Percentiles rank a stretch among this genome's conserved stretches.
These are phyloP conservation scores for Anisodus acutangulus DNA, from an alignment of 257 asterid species.

Conservation along the genomic window DNA sequence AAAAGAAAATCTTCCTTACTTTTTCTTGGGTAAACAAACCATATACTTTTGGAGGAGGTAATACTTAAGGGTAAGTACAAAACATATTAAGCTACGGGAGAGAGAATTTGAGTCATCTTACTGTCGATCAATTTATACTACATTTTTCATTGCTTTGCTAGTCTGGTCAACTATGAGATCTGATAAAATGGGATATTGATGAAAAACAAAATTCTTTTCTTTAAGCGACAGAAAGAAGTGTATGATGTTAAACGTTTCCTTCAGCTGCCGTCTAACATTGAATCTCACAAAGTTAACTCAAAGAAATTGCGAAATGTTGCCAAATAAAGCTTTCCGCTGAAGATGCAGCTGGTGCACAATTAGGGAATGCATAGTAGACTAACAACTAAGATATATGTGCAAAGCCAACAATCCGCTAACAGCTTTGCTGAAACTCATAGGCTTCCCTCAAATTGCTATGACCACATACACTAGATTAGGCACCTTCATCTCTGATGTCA, in stretches of 20 bases:
- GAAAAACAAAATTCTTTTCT: neutral
- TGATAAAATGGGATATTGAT: neutral
- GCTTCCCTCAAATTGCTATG: neutral
- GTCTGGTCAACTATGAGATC: neutral
- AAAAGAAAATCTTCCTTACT: neutral
- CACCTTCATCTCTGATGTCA: neutral
- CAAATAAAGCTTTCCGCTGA: neutral
- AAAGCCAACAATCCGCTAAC: neutral
- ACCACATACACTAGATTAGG: neutral
- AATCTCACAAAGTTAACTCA: neutral
- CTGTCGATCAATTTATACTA: neutral
- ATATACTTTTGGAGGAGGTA: neutral
- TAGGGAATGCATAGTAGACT: neutral
- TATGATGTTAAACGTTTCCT: neutral
- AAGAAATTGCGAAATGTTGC: neutral
- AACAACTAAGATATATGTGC: no score
- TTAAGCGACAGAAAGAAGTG: neutral
- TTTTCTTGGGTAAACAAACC: constrained; percentile 1
- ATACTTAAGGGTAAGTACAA: neutral
- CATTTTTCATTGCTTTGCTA: neutral
- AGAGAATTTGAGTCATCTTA: neutral
- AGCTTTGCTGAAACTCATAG: neutral
- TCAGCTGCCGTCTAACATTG: neutral
- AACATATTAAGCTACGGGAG: neutral
- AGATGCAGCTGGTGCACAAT: neutral